Evolutionary conservation across 495 filamentous ascomycete species (phyloP).

Genomic region (Lasiosphaeris hirsuta): DNA sequence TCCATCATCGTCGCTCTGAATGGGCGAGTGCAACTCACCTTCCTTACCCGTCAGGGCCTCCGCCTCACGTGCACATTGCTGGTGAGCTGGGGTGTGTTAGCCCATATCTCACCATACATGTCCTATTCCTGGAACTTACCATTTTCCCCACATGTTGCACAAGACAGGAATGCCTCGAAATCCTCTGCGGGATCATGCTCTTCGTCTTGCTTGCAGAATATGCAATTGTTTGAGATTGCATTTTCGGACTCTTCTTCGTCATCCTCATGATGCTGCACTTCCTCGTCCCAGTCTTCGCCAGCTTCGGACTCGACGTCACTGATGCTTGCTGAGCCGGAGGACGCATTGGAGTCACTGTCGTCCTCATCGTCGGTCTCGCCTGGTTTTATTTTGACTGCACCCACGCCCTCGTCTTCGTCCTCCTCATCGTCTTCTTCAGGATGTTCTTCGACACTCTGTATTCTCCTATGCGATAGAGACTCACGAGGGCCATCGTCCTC

Average conservation of each 20-base stretch:
- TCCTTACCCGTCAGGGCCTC: slow-evolving; percentile 56
- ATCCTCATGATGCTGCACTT: slow-evolving; percentile 19
- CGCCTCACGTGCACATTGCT: slow-evolving; percentile 84
- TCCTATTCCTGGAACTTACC: slow-evolving; percentile 57
- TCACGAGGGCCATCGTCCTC: slow-evolving; percentile 19
- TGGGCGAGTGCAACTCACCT: slow-evolving; percentile 21
- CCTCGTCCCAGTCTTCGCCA: slow-evolving; percentile 64
- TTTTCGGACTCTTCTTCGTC: slow-evolving; percentile 57
- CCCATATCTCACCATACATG: slow-evolving; percentile 22
- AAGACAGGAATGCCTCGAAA: slow-evolving; percentile 81
- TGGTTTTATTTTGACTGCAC: slow-evolving; percentile 68
- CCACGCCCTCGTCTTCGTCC: slow-evolving; percentile 62
- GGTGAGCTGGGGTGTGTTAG: slow-evolving; percentile 69
- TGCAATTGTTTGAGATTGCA: slow-evolving; percentile 66
- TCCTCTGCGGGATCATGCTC: slow-evolving; percentile 83
- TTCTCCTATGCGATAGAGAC: slow-evolving; percentile 33
- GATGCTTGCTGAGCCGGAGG: slow-evolving; percentile 17
- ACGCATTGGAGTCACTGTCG: slow-evolving; percentile 22
- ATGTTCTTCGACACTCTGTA: slow-evolving; percentile 34
- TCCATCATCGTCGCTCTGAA: not conserved
- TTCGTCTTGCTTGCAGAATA: slow-evolving; percentile 76
- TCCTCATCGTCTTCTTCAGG: slow-evolving; percentile 47
- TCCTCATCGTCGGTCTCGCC: slow-evolving; percentile 49
- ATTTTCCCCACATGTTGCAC: slow-evolving; percentile 79
- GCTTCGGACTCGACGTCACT: slow-evolving; percentile 47